A percentile compares a stretch with the other conserved stretches of the same genome.
phyloP scores from a whole-genome alignment of 768 basidiomycete species.

The Tephrocybe sp. region DNA sequence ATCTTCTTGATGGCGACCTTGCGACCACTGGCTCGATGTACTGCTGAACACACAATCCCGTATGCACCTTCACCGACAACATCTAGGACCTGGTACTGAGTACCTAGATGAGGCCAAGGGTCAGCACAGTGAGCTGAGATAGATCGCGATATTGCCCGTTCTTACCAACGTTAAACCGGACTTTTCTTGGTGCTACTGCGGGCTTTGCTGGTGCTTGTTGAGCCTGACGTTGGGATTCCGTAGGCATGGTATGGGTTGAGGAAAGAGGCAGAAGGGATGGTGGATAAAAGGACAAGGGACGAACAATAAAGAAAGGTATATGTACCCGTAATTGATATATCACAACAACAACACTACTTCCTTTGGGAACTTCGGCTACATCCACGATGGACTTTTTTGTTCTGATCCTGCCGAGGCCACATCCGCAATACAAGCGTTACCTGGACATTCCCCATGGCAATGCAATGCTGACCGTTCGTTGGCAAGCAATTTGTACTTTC shows the following conservation, averaged over 20 bases:
- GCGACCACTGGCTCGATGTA: slow-evolving; percentile 81
- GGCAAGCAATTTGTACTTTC: slow-evolving; percentile 13
- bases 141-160: slow-evolving; percentile 2
- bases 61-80: slow-evolving; percentile 92
- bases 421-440: slow-evolving; percentile 8
- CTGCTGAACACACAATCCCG: slow-evolving; percentile 92
- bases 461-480: slow-evolving; percentile 10
- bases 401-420: slow-evolving; percentile 10
- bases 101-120: slow-evolving; percentile 37
- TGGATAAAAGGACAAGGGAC: slow-evolving; percentile 15
- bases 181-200: slow-evolving; percentile 69
- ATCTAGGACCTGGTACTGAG: slow-evolving; percentile 82
- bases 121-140: slow-evolving; percentile 6
- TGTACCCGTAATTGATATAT: slow-evolving; percentile 9
- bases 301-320: slow-evolving; percentile 20
- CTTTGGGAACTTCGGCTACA: slow-evolving; percentile 13
- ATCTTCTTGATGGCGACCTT: slow-evolving; percentile 98
- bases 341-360: slow-evolving; percentile 18
- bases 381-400: slow-evolving; percentile 16
- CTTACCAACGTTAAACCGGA: slow-evolving; percentile 84
- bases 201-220: slow-evolving; percentile 31
- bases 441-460: slow-evolving; percentile 17
- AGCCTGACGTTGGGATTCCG: slow-evolving; percentile 24
- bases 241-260: slow-evolving; percentile 24
- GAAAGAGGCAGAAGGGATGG: slow-evolving; percentile 12